A percentile compares a stretch with the other conserved stretches of the same genome.
Evolutionary conservation across 768 basidiomycete genomes (phyloP).

Genomic region (Saitozyma podzolica): DNA sequence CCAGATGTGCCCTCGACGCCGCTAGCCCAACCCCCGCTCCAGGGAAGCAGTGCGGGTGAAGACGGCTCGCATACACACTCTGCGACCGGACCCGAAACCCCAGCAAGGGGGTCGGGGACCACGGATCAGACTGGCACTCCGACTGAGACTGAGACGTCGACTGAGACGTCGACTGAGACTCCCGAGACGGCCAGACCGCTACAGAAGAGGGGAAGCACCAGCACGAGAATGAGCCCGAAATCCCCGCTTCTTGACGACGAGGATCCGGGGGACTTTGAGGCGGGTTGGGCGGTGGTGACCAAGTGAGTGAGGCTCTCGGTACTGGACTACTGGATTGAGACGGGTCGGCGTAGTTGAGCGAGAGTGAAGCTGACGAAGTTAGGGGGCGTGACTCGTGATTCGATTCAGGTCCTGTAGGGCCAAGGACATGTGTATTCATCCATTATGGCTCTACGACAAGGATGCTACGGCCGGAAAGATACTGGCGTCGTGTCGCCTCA

Average conservation of each 20-base stretch:
- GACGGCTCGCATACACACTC: too few relatives aligned
- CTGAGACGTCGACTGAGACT: neutral
- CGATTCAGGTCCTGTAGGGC: neutral
- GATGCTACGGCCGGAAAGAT: too few relatives aligned
- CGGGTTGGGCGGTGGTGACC: constrained; percentile 45
- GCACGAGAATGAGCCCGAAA: constrained; percentile 32
- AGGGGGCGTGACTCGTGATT: neutral
- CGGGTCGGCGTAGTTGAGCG: neutral
- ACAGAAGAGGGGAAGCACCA: constrained; percentile 5
- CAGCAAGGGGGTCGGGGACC: neutral
- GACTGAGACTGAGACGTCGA: neutral
- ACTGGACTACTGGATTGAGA: too few relatives aligned
- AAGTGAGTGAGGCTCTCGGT: constrained; percentile 28
- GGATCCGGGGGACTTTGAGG: constrained; percentile 44
- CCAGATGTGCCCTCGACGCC: neutral
- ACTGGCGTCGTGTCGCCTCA: too few relatives aligned
- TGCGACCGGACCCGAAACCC: too few relatives aligned
- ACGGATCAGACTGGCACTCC: neutral
- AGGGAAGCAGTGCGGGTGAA: too few relatives aligned
- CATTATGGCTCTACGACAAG: neutral
- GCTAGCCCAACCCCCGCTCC: too few relatives aligned
- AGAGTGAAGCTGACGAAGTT: neutral
- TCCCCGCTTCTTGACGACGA: constrained; percentile 44
- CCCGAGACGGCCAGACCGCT: neutral
- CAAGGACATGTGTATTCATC: constrained; percentile 1